Conservation (phyloP, 2,329 filamentous ascomycete genomes). For the Calonectria multiphialidica region DNA sequence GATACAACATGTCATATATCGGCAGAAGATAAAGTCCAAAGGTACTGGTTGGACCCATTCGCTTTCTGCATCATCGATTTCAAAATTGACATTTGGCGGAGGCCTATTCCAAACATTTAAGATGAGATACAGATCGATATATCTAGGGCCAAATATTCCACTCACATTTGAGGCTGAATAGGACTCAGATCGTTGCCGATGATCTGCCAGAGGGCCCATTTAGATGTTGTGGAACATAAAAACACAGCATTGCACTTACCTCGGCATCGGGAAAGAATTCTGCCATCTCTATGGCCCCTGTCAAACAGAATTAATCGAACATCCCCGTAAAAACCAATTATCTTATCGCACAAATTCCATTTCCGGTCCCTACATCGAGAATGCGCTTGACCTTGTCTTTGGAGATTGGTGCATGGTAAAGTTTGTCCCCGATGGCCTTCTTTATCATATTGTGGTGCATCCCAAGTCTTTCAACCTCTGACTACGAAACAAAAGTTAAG, state of each 20-base stretch:
- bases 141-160: neutral
- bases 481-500: neutral
- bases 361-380: neutral
- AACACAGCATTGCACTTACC: neutral
- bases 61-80: constrained; percentile 50
- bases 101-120: neutral
- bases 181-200: neutral
- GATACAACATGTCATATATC: constrained; percentile 47
- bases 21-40: constrained; percentile 51
- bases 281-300: constrained; percentile 1
- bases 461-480: neutral
- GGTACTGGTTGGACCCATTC: constrained; percentile 43
- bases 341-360: neutral
- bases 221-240: neutral
- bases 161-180: neutral
- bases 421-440: neutral
- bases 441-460: neutral
- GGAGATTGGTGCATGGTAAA: neutral
- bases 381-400: neutral
- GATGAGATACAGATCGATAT: neutral
- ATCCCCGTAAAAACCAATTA: no score
- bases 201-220: neutral
- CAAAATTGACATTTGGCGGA: neutral
- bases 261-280: neutral
- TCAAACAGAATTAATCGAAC: neutral